Conservation (phyloP, 192 early-diverging fungal genomes). For the Dissophora globulifera region DNA sequence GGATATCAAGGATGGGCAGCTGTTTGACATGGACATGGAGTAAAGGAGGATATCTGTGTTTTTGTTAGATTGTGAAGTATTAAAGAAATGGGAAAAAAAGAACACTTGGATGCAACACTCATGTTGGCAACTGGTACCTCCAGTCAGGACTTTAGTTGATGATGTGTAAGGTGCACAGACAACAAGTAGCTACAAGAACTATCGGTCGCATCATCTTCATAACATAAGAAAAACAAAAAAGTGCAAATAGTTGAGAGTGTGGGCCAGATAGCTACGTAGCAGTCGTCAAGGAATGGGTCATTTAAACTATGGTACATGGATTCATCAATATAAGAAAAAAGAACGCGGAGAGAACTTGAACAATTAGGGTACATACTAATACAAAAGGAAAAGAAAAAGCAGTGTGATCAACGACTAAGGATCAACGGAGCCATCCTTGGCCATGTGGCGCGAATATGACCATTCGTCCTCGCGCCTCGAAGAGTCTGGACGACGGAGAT, state of each 20-base stretch:
- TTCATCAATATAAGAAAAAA: neutral
- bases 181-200: too few species aligned
- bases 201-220: too few species aligned
- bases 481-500: neutral
- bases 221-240: conserved; percentile 7
- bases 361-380: conserved; percentile 7
- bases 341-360: neutral
- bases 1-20: conserved; percentile 48
- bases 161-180: neutral
- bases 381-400: conserved; percentile 2
- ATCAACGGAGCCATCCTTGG: conserved; percentile 27
- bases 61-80: conserved; percentile 26
- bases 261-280: too few species aligned
- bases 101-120: neutral
- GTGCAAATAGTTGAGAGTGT: neutral
- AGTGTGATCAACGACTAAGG: neutral
- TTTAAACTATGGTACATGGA: conserved; percentile 4
- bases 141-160: conserved; percentile 2
- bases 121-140: neutral
- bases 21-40: conserved; percentile 53
- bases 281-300: too few species aligned
- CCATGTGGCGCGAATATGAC: conserved; percentile 52
- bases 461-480: conserved; percentile 23
- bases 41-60: conserved; percentile 21
- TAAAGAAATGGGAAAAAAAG: conserved; percentile 3